Conservation (phyloP, 129 eudicot genomes). For the Tagetes patula region DNA sequence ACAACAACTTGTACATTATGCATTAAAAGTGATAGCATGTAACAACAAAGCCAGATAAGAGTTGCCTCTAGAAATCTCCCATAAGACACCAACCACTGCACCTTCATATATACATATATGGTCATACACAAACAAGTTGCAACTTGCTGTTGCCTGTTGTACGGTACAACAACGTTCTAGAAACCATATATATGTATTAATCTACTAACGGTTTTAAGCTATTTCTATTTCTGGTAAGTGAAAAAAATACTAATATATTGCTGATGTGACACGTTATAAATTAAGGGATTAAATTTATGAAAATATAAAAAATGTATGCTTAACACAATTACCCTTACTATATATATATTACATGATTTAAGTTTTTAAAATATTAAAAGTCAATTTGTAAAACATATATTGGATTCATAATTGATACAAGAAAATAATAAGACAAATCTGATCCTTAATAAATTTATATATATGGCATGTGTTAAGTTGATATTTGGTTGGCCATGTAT, state of each 20-base stretch:
- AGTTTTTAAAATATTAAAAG: too few relatives aligned
- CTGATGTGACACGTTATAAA: too few relatives aligned
- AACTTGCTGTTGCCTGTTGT: conserved; percentile 11
- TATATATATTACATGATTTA: too few relatives aligned
- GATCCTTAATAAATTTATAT: background rate
- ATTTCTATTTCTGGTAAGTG: background rate
- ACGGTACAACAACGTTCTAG: conserved; percentile 30
- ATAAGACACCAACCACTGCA: conserved; percentile 27
- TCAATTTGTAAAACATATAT: too few relatives aligned
- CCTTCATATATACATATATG: too few relatives aligned
- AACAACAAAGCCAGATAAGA: conserved; percentile 33
- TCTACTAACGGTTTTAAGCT: conserved; percentile 15
- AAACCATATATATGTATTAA: background rate
- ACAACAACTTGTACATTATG: conserved; percentile 21
- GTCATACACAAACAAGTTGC: background rate
- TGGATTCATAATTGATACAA: background rate
- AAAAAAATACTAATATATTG: too few relatives aligned
- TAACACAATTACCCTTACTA: too few relatives aligned
- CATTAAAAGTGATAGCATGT: conserved; percentile 23
- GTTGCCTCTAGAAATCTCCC: conserved; percentile 37
- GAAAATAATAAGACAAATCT: conserved; percentile 9
- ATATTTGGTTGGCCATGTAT: conserved; percentile 19
- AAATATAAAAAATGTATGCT: too few relatives aligned
- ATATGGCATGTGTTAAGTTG: conserved; percentile 27
- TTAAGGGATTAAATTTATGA: too few relatives aligned